phyloP scores from a whole-genome alignment of 129 eudicot genomes.

The Lactuca saligna region DNA sequence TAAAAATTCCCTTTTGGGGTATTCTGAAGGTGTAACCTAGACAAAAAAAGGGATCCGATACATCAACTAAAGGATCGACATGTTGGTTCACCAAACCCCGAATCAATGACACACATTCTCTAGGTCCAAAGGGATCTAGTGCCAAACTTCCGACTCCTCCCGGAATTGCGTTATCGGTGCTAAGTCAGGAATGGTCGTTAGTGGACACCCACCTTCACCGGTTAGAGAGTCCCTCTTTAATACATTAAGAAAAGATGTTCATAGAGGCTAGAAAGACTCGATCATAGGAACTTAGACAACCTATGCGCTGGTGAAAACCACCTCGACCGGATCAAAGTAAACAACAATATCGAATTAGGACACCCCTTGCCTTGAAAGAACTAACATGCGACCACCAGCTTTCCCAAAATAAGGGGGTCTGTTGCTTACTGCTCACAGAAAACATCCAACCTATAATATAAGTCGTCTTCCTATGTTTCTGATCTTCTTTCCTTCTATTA shows the following conservation, averaged over 20 bases:
- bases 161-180: conserved; percentile 6
- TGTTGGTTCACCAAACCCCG: conserved; percentile 26
- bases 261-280: neutral
- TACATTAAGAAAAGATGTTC: neutral
- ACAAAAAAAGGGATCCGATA: too few relatives aligned
- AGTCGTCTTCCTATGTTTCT: too few relatives aligned
- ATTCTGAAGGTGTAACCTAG: too few relatives aligned
- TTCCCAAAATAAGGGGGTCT: too few relatives aligned
- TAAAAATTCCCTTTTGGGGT: too few relatives aligned
- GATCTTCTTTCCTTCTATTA: too few relatives aligned
- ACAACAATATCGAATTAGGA: too few relatives aligned
- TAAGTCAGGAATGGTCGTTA: neutral
- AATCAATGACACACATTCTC: conserved; percentile 23
- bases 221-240: conserved; percentile 1
- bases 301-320: neutral
- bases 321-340: too few relatives aligned
- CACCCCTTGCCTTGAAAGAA: too few relatives aligned
- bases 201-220: conserved; percentile 7
- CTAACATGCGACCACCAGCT: too few relatives aligned
- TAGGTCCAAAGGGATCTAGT: neutral
- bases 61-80: conserved; percentile 12
- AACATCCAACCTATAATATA: too few relatives aligned
- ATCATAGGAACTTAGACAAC: neutral
- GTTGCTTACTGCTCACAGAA: too few relatives aligned
- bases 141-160: conserved; percentile 13